phyloP scores from a whole-genome alignment of 2,329 filamentous ascomycete species.

The Didymella pinodella region DNA sequence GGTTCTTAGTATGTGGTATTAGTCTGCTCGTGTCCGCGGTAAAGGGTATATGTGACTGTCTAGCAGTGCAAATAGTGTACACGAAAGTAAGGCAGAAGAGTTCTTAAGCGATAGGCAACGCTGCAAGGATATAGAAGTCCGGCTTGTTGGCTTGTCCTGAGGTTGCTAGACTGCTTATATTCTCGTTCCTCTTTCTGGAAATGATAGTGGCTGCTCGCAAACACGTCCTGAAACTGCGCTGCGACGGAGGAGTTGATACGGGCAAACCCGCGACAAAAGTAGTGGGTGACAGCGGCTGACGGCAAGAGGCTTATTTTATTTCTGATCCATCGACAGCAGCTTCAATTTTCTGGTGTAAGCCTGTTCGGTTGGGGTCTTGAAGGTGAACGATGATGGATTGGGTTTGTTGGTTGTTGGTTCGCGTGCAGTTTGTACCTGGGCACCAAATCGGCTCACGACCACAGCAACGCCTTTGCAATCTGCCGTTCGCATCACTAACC shows the following conservation, averaged over 20 bases:
- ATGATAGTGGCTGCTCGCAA: slow-evolving; percentile 31
- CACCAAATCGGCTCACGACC: neutral
- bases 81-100: neutral
- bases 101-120: neutral
- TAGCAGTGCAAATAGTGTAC: neutral
- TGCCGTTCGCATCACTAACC: neutral
- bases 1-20: neutral
- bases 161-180: slow-evolving; percentile 7
- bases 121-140: slow-evolving; percentile 3
- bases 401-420: no score
- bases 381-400: no score
- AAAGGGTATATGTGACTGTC: neutral
- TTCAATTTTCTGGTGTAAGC: neutral
- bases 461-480: neutral
- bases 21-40: neutral
- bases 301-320: slow-evolving; percentile 7
- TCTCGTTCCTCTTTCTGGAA: slow-evolving; percentile 20
- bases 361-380: no score
- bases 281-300: slow-evolving; percentile 18
- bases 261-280: slow-evolving; percentile 18
- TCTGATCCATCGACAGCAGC: neutral
- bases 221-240: slow-evolving; percentile 43
- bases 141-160: neutral
- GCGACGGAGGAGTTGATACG: slow-evolving; percentile 36
- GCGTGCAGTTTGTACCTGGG: no score